Conservation (phyloP, 257 asterid species). For the Nyctanthes arbortristis region DNA sequence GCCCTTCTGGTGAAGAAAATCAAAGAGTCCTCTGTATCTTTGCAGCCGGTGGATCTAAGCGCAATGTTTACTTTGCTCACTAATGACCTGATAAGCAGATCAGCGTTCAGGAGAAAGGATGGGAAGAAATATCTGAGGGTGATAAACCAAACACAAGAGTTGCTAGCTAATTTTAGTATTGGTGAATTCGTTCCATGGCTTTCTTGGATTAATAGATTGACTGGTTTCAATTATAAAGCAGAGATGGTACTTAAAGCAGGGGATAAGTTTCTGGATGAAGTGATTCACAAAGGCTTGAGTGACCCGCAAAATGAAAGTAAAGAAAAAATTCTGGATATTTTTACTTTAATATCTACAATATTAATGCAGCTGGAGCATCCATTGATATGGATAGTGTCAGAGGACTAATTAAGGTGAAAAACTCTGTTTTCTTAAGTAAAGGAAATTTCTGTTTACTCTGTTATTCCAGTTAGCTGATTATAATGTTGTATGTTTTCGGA, state of each 20-base stretch:
- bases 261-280: slow-evolving; percentile 35
- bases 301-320: not conserved
- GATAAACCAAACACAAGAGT: slow-evolving; percentile 21
- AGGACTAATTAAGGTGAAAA: slow-evolving; percentile 35
- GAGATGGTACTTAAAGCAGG: slow-evolving; percentile 22
- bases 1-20: slow-evolving; percentile 31
- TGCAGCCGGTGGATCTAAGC: slow-evolving; percentile 24
- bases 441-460: too few species aligned
- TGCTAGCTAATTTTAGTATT: slow-evolving; percentile 32
- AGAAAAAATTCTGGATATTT: slow-evolving; percentile 37
- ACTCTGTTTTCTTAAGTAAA: not conserved
- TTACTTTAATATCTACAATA: slow-evolving; percentile 30
- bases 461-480: too few species aligned
- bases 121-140: slow-evolving; percentile 17
- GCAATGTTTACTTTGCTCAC: slow-evolving; percentile 21
- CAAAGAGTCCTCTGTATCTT: not conserved
- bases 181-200: slow-evolving; percentile 29
- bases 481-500: not conserved
- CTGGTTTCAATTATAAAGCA: slow-evolving; percentile 34
- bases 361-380: slow-evolving; percentile 18
- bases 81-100: slow-evolving; percentile 34
- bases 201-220: slow-evolving; percentile 35
- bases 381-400: slow-evolving; percentile 36
- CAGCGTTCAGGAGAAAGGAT: slow-evolving; percentile 39
- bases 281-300: slow-evolving; percentile 5